These are phyloP conservation scores for Dothidotthia symphoricarpi DNA, from an alignment of 2,329 filamentous ascomycete genomes.

Conservation along the genomic window DNA sequence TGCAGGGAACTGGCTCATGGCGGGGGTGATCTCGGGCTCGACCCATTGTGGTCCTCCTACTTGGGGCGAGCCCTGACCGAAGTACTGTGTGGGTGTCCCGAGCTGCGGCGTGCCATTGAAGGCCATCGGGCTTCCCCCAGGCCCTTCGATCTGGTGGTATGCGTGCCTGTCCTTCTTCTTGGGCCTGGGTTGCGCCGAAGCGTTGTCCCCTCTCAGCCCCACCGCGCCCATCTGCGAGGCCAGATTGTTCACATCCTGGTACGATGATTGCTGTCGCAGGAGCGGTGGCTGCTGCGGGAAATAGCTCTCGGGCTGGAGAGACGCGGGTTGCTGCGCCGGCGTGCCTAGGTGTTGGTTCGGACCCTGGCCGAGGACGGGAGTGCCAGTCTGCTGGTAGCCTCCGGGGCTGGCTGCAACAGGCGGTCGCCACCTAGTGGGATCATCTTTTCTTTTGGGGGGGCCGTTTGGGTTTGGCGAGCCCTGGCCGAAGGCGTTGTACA, in stretches of 20 bases:
- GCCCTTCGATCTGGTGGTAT: conserved; percentile 79
- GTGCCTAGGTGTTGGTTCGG: conserved; percentile 35
- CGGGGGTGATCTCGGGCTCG: conserved; percentile 45
- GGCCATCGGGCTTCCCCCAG: conserved; percentile 62
- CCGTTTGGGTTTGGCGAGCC: conserved; percentile 32
- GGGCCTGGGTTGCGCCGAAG: conserved; percentile 50
- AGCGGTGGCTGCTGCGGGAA: conserved; percentile 41
- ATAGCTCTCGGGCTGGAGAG: conserved; percentile 42
- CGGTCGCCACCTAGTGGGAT: conserved; percentile 39
- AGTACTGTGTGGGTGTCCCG: conserved; percentile 57
- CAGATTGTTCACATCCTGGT: conserved; percentile 36
- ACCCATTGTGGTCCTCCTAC: conserved; percentile 42
- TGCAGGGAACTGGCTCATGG: conserved; percentile 62
- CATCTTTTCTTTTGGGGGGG: conserved; percentile 25
- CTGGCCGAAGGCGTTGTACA: conserved; percentile 40
- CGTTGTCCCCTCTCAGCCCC: conserved; percentile 38
- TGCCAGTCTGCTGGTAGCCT: conserved; percentile 47
- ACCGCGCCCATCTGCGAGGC: conserved; percentile 30
- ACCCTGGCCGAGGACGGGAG: conserved; percentile 24
- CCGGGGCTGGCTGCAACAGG: conserved; percentile 46
- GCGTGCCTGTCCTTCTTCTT: conserved; percentile 97
- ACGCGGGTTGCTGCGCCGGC: conserved; percentile 27
- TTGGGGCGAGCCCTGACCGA: conserved; percentile 49
- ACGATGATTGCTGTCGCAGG: conserved; percentile 12
- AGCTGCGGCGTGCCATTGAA: conserved; percentile 67